A percentile compares a stretch with the other conserved stretches of the same genome.
phyloP scores from a whole-genome alignment of 2,329 filamentous ascomycete species.

The Botrytis byssoidea region DNA sequence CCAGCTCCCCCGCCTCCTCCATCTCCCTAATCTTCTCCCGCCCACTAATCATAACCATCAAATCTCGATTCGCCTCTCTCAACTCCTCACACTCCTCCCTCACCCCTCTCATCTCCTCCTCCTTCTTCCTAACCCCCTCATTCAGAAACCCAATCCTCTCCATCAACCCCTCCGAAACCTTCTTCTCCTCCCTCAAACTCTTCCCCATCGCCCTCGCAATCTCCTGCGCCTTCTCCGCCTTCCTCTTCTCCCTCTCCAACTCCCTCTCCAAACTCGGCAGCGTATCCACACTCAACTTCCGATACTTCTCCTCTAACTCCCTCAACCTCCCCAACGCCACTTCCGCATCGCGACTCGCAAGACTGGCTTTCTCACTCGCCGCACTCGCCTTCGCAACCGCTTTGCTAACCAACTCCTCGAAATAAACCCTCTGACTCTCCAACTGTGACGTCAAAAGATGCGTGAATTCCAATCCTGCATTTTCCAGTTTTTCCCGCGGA shows the following conservation, averaged over 20 bases:
- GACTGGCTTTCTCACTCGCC: slow-evolving; percentile 65
- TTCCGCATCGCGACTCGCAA: slow-evolving; percentile 52
- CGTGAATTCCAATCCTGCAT: slow-evolving; percentile 90
- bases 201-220: slow-evolving; percentile 74
- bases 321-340: slow-evolving; percentile 51
- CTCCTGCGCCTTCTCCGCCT: slow-evolving; percentile 69
- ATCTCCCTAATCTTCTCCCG: slow-evolving; percentile 74
- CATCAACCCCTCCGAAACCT: slow-evolving; percentile 77
- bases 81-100: slow-evolving; percentile 84
- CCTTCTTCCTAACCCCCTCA: slow-evolving; percentile 57
- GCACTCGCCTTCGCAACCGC: slow-evolving; percentile 84
- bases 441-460: slow-evolving; percentile 90
- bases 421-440: slow-evolving; percentile 89
- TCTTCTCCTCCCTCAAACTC: slow-evolving; percentile 82
- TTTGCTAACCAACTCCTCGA: slow-evolving; percentile 86
- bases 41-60: slow-evolving; percentile 83
- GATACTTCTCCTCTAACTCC: slow-evolving; percentile 54
- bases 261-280: slow-evolving; percentile 72
- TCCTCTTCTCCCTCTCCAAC: slow-evolving; percentile 63
- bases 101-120: slow-evolving; percentile 68
- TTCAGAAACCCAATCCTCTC: slow-evolving; percentile 75
- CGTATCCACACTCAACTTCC: slow-evolving; percentile 48
- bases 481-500: slow-evolving; percentile 66
- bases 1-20: slow-evolving; percentile 56
- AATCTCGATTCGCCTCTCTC: slow-evolving; percentile 81